A percentile compares a stretch with the other conserved stretches of the same genome.
Conservation (phyloP, 2,329 filamentous ascomycete genomes). For the Microdochium trichocladiopsis region DNA sequence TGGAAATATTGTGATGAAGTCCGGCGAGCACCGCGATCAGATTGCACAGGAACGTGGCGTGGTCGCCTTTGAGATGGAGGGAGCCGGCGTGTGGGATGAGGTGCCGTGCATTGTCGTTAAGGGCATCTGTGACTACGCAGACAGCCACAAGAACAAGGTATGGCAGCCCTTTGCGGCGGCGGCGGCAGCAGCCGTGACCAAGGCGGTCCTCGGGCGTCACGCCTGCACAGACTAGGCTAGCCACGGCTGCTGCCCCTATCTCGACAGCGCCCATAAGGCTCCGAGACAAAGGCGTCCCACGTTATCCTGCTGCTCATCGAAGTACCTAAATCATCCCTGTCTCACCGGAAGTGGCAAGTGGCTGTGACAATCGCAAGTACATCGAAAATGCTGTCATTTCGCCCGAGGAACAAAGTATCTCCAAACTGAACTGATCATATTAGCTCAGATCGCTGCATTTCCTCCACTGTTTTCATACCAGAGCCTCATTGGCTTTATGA, state of each 20-base stretch:
- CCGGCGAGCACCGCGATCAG: conserved; percentile 17
- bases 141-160: conserved; percentile 27
- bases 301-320: neutral
- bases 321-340: too few relatives aligned
- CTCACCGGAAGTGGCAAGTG: too few relatives aligned
- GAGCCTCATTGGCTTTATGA: too few relatives aligned
- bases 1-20: conserved; percentile 28
- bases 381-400: too few relatives aligned
- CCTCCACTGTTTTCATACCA: too few relatives aligned
- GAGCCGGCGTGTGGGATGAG: conserved; percentile 25
- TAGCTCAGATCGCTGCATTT: too few relatives aligned
- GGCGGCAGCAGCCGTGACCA: conserved; percentile 21
- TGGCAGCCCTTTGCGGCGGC: conserved; percentile 28
- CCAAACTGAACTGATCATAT: too few relatives aligned
- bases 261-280: neutral
- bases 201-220: conserved; percentile 14
- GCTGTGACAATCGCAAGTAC: too few relatives aligned
- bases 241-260: too few relatives aligned
- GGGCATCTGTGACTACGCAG: too few relatives aligned
- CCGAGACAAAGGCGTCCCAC: too few relatives aligned
- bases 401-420: too few relatives aligned
- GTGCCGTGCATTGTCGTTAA: conserved; percentile 25
- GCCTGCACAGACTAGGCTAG: neutral
- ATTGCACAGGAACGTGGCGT: conserved; percentile 13
- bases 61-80: conserved; percentile 29